Evolutionary conservation across 2,329 filamentous ascomycete species (phyloP), one percentile per base, ranked within the genome.

Genomic region (Beauveria rudraprayagi): DNA sequence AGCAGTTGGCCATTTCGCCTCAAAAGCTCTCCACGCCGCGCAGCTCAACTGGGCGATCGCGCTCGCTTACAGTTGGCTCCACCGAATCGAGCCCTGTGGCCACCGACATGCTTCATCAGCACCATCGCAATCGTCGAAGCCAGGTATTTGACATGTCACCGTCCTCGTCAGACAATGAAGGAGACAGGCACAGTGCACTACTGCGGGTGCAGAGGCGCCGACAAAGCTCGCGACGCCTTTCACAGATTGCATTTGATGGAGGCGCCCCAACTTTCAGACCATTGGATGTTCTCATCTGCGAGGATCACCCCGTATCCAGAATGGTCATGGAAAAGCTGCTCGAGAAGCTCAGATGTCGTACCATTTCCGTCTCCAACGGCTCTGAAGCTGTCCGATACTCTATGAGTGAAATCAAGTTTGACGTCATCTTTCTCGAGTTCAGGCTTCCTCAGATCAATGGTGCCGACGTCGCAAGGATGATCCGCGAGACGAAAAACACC

Each of bases 251-350:
- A 56, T 80, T 96, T 43, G 83, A 89, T 46, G 92, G 93, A 58
- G 89, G 89, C 24, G 44, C 53, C 0, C 94, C 94, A 3, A 83
- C 87, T 41, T 99, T 97, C 75, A 84, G 94, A 34, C 92, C 94
- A 2, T 76, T 99, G 56, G 94, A 99, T 73, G 89, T 99, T 6
- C 80, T 99, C 56, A 96, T 99, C 56, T 97, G 94, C 71, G 94
- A 99, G 75, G 94, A 99, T 69, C 94, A 99, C 72, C 94, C 94
- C 0, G 93, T 99, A 4, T 96, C 94, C 6, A 85, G 93, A 24
- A 87, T 99, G 78, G 93, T 99, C n/a, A 97, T 99, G 93, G 94
- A 99, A 71, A 94, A 96, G 68, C 78, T 99, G 8, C 82, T 99
- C 57, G 94, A 99, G 73, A 99, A 97, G 75, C 79, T 97, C 41